Evolutionary conservation across 2,329 filamentous ascomycete genomes (phyloP).

Genomic region (Penicillium psychrosexuale): DNA sequence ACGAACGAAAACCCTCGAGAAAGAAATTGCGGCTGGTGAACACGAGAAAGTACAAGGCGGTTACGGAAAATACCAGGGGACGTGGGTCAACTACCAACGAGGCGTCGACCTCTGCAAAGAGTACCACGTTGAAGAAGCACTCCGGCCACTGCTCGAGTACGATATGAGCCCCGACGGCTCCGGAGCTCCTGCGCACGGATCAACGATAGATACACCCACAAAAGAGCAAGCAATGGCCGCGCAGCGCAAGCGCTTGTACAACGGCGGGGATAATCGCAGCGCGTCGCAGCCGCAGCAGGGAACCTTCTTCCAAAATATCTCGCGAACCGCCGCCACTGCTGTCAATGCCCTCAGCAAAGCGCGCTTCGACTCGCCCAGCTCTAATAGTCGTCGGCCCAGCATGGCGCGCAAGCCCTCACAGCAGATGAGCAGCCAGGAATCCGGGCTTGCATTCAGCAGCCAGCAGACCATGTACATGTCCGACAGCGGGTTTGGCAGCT

Average conservation of each 20-base stretch:
- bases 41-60: slow-evolving; percentile 98
- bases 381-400: slow-evolving; percentile 63
- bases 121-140: slow-evolving; percentile 54
- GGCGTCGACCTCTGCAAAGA: slow-evolving; percentile 86
- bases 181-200: slow-evolving; percentile 64
- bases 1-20: slow-evolving; percentile 94
- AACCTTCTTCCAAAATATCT: slow-evolving; percentile 97
- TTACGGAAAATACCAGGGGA: slow-evolving; percentile 98
- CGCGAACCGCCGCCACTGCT: slow-evolving; percentile 84
- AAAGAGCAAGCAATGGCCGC: slow-evolving; percentile 99
- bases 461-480: slow-evolving; percentile 76
- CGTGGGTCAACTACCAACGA: slow-evolving; percentile 93
- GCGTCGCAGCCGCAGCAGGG: slow-evolving; percentile 65
- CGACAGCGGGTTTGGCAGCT: slow-evolving; percentile 67
- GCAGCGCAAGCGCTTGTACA: slow-evolving; percentile 88
- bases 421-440: slow-evolving; percentile 57
- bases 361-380: slow-evolving; percentile 77
- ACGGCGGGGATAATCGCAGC: slow-evolving; percentile 65
- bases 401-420: slow-evolving; percentile 70
- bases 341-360: slow-evolving; percentile 97
- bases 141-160: slow-evolving; percentile 50
- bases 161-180: slow-evolving; percentile 54
- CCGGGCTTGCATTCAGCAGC: slow-evolving; percentile 68
- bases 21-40: slow-evolving; percentile 92
- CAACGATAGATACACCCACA: slow-evolving; percentile 82